Evolutionary conservation across 129 eudicot species (phyloP), one percentile per base, ranked within the genome.

Genomic region (Dittrichia graveolens): DNA sequence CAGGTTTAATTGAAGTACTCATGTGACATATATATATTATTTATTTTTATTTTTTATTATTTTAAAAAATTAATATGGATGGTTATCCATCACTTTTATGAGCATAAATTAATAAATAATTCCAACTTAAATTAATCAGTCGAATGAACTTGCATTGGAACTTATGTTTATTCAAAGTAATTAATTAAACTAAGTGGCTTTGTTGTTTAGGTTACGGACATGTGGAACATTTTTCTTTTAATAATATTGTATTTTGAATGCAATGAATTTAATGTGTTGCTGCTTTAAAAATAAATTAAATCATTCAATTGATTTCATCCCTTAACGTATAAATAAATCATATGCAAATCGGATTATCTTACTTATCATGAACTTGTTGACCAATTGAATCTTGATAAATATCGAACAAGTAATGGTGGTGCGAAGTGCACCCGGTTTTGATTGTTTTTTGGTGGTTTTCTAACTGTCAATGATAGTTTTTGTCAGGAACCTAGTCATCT

Each of bases 61-160:
- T 24, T 24, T 24, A 24, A 24, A 24, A 24, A 24, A 24, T 24
- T 24, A 24, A 5, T 43, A 8, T 43, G 2, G 8, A 12, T 10
- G 9, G 54, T 8, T 1, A 8, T 48, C 54, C 54, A 48, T 12
- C 15, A 12, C 54, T 48, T 48, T 54, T 54, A 8, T 54, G 71
- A 53, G 10, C 12, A 67, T 5, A 39, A 38, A 6, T 9, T 40
- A 41, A 37, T 69, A 50, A 50, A 69, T 16, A 53, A 69, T 16
- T 49, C 50, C 63, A 35, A 52, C 31, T 0, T 24, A 52, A 62
- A 69, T 14, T 37, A 15, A 18, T 52, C 62, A 41, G 19, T 69
- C 74, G 53, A n/a, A n/a, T n/a, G n/a, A 69, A 54, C 61, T 14
- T 52, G 49, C 74, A 53, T 69, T 11, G 50, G 74, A 37, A 69